Base-by-base conservation (phyloP, 805 yeast species). In the Hanseniaspora lindneri region DNA sequence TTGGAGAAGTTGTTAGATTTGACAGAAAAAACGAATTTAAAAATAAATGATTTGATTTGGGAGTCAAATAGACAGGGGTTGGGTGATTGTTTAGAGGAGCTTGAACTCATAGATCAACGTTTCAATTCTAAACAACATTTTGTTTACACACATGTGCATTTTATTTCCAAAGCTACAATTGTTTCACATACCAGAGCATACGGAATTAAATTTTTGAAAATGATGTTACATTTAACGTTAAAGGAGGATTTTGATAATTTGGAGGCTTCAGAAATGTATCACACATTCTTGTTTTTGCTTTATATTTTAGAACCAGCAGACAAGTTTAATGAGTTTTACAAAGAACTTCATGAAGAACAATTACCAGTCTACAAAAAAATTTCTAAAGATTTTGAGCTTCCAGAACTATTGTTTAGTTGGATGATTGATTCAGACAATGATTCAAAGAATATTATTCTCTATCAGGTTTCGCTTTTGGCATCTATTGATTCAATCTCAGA, bases 131-230 rank as follows among this genome's bases (percentile, higher is more conserved):
- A 58, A 28, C 64, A 64, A 2, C 78, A 74, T 56, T 71, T 80
- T 54, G 77, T 79, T 49, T 67, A 70, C 25, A 66, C 75, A 17
- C 58, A 80, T 30, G 59, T 76, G 27, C 65, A 67, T 39, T 56
- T 73, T 19, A 61, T 75, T 17, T 66, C 74, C 3, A 77, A 73
- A 56, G 89, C 88, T 0, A 60, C 80, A 35, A 71, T 74, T 32
- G 62, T 76, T 8, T 76, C 85, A 7, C 77, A 74, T 49, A 67
- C 79, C 19, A 73, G 72, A 50, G 71, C 69, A 9, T 63, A 69
- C 2, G 72, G 83, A 0, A 57, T 75, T 29, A 64, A 62, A 1
- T 66, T 74, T 21, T 56, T 80, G 54, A 66, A 65, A 30, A 37
- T 36, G 27, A 13, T 36, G 13, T 19, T 41, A 13, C 14, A 17